phyloP scores from a whole-genome alignment of 352 stramenopile genomes.

The Phytophthora foliorum region DNA sequence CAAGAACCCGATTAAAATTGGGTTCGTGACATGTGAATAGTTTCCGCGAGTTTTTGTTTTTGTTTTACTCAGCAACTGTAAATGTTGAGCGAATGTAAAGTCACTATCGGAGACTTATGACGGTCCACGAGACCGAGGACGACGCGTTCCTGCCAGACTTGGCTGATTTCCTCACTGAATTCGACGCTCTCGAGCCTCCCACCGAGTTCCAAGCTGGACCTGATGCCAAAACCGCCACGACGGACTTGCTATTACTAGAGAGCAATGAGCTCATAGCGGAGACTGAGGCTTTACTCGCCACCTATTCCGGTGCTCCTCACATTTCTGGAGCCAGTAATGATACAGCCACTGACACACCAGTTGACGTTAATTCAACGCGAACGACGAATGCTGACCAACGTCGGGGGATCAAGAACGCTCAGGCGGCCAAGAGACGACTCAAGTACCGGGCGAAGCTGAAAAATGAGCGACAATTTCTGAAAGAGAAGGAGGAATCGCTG shows the following conservation, averaged over 20 bases:
- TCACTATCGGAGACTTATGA: not conserved
- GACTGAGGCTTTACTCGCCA: constrained; percentile 11
- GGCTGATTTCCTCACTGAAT: constrained; percentile 7
- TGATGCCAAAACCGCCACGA: too few relatives aligned
- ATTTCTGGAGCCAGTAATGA: not conserved
- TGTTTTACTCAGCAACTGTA: too few relatives aligned
- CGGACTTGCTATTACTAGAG: constrained; percentile 8
- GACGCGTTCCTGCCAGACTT: constrained; percentile 21
- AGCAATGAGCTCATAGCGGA: constrained; percentile 14
- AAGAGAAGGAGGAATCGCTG: constrained; percentile 16
- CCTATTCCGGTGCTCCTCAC: not conserved
- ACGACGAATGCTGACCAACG: not conserved
- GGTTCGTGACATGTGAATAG: too few relatives aligned
- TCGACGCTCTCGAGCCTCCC: not conserved
- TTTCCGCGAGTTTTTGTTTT: too few relatives aligned
- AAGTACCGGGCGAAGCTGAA: constrained; percentile 28
- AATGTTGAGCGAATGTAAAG: not conserved
- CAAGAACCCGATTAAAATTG: too few relatives aligned
- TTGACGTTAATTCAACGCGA: not conserved
- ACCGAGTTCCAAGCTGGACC: not conserved
- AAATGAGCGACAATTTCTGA: constrained; percentile 20
- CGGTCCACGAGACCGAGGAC: not conserved
- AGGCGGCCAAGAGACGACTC: constrained; percentile 22
- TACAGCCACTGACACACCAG: not conserved
- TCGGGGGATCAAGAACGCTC: constrained; percentile 6